These are phyloP conservation scores for Lactarius indigo DNA, from an alignment of 768 basidiomycete species.

Conservation along the genomic window DNA sequence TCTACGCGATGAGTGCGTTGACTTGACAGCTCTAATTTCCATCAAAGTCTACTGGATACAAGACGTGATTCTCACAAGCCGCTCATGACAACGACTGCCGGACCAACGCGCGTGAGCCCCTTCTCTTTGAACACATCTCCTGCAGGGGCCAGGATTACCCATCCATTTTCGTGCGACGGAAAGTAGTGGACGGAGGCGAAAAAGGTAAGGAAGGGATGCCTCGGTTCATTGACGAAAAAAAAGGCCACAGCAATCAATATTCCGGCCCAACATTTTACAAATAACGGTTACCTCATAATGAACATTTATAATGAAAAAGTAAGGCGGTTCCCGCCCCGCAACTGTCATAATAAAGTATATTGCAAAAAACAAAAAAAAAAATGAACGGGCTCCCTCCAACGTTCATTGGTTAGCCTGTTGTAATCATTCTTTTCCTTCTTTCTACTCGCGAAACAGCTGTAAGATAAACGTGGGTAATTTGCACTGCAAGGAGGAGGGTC, in stretches of 20 bases:
- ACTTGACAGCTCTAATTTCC: not conserved
- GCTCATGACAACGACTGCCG: not conserved
- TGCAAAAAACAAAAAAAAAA: not conserved
- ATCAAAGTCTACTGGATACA: not conserved
- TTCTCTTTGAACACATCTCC: not conserved
- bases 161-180: constrained; percentile 6
- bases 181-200: constrained; percentile 7
- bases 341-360: not conserved
- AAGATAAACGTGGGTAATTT: too few relatives aligned
- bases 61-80: constrained; percentile 3
- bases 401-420: not conserved
- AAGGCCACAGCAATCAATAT: too few relatives aligned
- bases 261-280: not conserved
- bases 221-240: not conserved
- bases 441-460: not conserved
- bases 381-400: not conserved
- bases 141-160: not conserved
- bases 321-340: not conserved
- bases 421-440: not conserved
- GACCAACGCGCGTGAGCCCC: not conserved
- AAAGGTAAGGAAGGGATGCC: not conserved
- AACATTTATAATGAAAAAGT: not conserved
- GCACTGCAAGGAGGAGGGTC: not conserved
- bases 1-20: constrained; percentile 2
- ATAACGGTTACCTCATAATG: not conserved